Conservation (phyloP, 108 stramenopile species). For the Nitzschia sp. region DNA sequence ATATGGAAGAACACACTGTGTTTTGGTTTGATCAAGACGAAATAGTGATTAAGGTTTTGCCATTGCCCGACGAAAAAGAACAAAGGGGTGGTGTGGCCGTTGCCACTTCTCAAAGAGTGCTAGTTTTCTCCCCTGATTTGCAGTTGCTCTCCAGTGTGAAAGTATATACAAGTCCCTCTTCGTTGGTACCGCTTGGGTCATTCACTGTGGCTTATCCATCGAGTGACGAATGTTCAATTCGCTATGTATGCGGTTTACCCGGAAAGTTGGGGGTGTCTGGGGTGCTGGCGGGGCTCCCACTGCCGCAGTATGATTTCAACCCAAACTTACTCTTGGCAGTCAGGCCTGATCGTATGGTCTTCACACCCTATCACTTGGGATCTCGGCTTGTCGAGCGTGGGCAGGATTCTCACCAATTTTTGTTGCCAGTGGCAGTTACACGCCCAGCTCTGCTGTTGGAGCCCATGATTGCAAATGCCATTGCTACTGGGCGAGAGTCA, state of each 20-base stretch:
- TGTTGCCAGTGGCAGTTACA: slow-evolving; percentile 57
- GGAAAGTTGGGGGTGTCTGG: slow-evolving; percentile 44
- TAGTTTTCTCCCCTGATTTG: slow-evolving; percentile 58
- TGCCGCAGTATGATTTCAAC: slow-evolving; percentile 32
- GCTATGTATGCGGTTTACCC: slow-evolving; percentile 69
- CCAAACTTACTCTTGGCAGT: slow-evolving; percentile 50
- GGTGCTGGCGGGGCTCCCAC: slow-evolving; percentile 58
- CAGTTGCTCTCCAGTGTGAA: slow-evolving; percentile 49
- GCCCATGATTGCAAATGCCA: slow-evolving; percentile 78
- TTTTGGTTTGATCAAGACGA: slow-evolving; percentile 68
- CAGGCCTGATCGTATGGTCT: slow-evolving; percentile 73
- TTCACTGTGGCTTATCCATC: slow-evolving; percentile 71
- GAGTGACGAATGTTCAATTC: slow-evolving; percentile 41
- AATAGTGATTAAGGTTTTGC: slow-evolving; percentile 49
- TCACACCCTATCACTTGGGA: slow-evolving; percentile 43
- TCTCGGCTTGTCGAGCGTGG: slow-evolving; percentile 50
- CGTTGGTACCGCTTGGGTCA: slow-evolving; percentile 70
- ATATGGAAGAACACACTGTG: slow-evolving; percentile 31
- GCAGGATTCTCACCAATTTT: slow-evolving; percentile 48
- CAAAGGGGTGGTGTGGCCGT: slow-evolving; percentile 55
- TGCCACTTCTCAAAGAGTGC: slow-evolving; percentile 62
- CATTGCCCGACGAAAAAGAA: slow-evolving; percentile 55
- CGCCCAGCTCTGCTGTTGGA: slow-evolving; percentile 72
- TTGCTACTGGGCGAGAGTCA: slow-evolving; percentile 59
- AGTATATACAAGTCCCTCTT: slow-evolving; percentile 33